Evolutionary conservation across 2,329 filamentous ascomycete species (phyloP).

Genomic region (Neophaeococcomyces aloes): DNA sequence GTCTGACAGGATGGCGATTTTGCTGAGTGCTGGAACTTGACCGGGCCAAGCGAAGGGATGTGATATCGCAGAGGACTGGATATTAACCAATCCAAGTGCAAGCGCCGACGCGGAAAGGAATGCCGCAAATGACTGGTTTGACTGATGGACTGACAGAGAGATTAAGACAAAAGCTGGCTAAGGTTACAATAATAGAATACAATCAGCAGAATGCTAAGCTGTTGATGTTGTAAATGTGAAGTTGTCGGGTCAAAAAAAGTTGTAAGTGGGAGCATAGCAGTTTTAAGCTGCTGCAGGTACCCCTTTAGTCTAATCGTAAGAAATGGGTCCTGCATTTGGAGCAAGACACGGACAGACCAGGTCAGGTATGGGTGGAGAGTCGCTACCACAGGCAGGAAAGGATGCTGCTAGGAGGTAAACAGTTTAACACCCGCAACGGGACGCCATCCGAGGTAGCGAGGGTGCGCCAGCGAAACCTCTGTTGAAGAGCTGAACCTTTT

Average conservation of each 20-base stretch:
- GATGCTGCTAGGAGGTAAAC: constrained; percentile 1
- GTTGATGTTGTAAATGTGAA: neutral
- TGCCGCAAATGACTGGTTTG: constrained; percentile 6
- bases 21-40: constrained; percentile 2
- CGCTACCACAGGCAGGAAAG: constrained; percentile 1
- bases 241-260: constrained; percentile 3
- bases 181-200: constrained; percentile 4
- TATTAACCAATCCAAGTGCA: constrained; percentile 7
- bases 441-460: constrained; percentile 1
- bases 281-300: constrained; percentile 9
- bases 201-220: neutral
- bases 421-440: constrained; percentile 7
- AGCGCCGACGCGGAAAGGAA: constrained; percentile 7
- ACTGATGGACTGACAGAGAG: constrained; percentile 6
- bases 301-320: constrained; percentile 5
- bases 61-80: constrained; percentile 8
- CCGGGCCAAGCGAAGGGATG: constrained; percentile 1
- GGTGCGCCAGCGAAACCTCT: neutral
- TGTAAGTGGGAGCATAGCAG: neutral
- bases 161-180: neutral
- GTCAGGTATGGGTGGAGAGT: constrained; percentile 5
- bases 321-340: neutral
- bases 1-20: neutral
- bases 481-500: constrained; percentile 1
- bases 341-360: constrained; percentile 1